Evolutionary conservation across 2,329 filamentous ascomycete genomes (phyloP).

Genomic region (Xylariaceae sp.): DNA sequence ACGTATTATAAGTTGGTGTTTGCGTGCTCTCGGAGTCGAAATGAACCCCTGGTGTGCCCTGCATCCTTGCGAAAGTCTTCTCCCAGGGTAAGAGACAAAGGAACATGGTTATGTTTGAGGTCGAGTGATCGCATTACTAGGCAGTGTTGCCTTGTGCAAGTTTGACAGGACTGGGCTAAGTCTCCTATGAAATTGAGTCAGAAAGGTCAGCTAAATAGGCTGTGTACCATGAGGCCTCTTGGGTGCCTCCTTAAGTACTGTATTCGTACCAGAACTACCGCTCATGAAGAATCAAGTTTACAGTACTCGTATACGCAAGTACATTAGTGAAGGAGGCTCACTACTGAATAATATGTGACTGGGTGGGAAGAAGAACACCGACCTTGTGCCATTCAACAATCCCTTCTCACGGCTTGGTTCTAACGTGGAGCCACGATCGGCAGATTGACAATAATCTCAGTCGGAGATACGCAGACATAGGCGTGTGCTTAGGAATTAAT

Average conservation of each 20-base stretch:
- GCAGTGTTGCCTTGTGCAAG: neutral
- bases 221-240: neutral
- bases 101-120: neutral
- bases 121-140: conserved; percentile 9
- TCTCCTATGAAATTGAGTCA: neutral
- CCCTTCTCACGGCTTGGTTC: no score
- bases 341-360: no score
- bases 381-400: neutral
- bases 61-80: neutral
- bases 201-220: neutral
- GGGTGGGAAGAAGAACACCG: no score
- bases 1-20: neutral
- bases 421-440: no score
- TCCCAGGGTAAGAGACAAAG: neutral
- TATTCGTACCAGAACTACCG: no score
- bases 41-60: neutral
- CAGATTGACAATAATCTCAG: no score
- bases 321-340: no score
- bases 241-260: neutral
- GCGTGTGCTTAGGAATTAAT: no score
- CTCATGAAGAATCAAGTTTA: no score
- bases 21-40: neutral
- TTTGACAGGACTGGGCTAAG: neutral
- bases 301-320: no score
- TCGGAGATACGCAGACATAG: neutral